phyloP scores from a whole-genome alignment of 139 green algal genomes.

The Chlorella sorokiniana region DNA sequence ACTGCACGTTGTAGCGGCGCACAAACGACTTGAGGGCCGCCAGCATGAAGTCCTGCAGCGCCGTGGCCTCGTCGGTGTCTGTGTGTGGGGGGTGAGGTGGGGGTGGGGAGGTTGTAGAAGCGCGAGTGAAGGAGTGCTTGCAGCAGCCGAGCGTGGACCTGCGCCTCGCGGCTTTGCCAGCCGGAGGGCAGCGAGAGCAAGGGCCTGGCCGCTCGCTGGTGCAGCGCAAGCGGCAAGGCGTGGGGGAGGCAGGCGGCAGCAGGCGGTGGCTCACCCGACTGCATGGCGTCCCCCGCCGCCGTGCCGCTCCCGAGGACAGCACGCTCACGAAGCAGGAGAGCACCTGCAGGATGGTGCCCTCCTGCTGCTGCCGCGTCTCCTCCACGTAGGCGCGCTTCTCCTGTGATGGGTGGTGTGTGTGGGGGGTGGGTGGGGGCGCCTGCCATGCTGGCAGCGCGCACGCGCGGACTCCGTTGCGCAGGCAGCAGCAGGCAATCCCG shows the following conservation, averaged over 20 bases:
- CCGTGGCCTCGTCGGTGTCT: conserved; percentile 27
- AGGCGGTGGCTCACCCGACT: neutral
- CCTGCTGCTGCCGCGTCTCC: conserved; percentile 36
- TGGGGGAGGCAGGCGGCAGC: neutral
- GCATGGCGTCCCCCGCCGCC: conserved; percentile 15
- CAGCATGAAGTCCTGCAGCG: conserved; percentile 34
- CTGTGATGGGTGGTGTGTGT: neutral
- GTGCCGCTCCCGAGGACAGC: conserved; percentile 11
- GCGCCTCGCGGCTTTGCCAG: no score
- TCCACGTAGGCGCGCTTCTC: conserved; percentile 35
- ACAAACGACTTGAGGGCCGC: conserved; percentile 38
- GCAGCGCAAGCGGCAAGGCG: neutral
- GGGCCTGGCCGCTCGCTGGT: no score
- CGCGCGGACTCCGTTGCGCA: neutral
- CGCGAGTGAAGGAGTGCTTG: neutral
- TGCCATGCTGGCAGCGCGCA: neutral
- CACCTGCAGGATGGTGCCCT: conserved; percentile 33
- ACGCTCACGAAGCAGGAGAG: conserved; percentile 27
- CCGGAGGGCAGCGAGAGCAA: no score
- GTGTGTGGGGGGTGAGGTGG: neutral
- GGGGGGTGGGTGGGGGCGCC: neutral
- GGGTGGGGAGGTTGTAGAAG: neutral
- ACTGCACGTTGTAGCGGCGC: conserved; percentile 42
- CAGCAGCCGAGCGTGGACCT: no score
- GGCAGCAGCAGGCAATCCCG: neutral